Conservation (phyloP, 805 yeast species). For the Sugiyamaella smithiae region DNA sequence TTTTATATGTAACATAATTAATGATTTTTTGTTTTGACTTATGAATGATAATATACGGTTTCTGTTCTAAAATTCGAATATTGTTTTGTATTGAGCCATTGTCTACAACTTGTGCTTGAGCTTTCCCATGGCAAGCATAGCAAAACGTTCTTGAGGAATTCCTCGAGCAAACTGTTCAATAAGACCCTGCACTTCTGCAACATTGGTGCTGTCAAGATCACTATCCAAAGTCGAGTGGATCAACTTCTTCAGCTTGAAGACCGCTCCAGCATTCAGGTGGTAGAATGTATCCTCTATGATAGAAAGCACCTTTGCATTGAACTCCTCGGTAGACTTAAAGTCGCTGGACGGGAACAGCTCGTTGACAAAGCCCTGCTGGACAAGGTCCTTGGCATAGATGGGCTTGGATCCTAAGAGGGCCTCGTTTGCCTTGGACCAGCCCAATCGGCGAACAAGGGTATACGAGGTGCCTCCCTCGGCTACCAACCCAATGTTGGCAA, state of each 20-base stretch:
- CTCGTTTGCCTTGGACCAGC: constrained; percentile 69
- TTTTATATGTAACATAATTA: too few relatives aligned
- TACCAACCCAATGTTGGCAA: constrained; percentile 77
- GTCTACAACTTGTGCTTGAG: constrained; percentile 62
- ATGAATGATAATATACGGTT: too few relatives aligned
- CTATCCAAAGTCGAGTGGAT: constrained; percentile 36
- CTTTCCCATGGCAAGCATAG: constrained; percentile 49
- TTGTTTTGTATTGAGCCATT: neutral
- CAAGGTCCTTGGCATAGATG: constrained; percentile 56
- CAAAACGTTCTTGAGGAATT: constrained; percentile 67
- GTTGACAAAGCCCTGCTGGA: constrained; percentile 58
- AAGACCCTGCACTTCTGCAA: constrained; percentile 68
- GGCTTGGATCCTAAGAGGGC: constrained; percentile 69
- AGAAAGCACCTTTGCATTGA: constrained; percentile 43
- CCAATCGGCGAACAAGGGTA: constrained; percentile 66
- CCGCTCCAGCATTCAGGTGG: constrained; percentile 46
- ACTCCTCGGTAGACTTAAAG: constrained; percentile 42
- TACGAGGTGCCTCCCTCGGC: constrained; percentile 77
- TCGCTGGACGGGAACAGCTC: constrained; percentile 44
- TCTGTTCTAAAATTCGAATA: neutral
- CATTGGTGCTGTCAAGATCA: constrained; percentile 48
- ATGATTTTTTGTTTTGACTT: neutral
- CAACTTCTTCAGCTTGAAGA: constrained; percentile 46
- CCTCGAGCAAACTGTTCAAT: constrained; percentile 68
- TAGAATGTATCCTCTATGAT: constrained; percentile 41